Evolutionary conservation across 768 basidiomycete species (phyloP), one percentile per base, ranked within the genome.

Genomic region (Collybiopsis luxurians): DNA sequence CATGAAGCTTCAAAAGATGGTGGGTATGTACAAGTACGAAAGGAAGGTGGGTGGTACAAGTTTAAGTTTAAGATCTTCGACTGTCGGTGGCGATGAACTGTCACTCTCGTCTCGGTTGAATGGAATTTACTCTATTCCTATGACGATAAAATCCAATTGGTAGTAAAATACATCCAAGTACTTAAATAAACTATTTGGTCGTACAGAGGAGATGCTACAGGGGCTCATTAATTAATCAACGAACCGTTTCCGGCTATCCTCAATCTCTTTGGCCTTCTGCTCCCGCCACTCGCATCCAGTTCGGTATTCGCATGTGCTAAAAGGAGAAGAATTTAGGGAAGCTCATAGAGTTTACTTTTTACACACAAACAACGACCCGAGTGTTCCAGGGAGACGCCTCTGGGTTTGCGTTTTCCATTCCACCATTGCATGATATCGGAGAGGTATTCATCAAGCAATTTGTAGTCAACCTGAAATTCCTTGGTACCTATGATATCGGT

Each of bases 251-350:
- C 36, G 24, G 53, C 30, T 19, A 24, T 43, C 53, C 4, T 47
- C 44, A 34, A 59, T 10, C 60, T 83, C 82, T 23, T 59, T 50
- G 17, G 76, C 81, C 63, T 83, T 83, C 56, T 69, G 61, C 23
- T 83, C 84, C 59, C 90, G 76, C 92, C 92, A 95, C 72, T 95
- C 92, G 64, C 92, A 95, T 12, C 82, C 85, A 2, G 78, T 71
- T 30, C 72, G 71, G 65, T 92, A 94, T 70, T 92, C 90, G 64
- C 91, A 94, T 13, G 79, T 75, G 45, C 87, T 88, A 52, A 3
- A 42, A 27, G 5, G 13, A 10, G 11, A 13, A 26, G 24, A 30
- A 56, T 26, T 26, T 34, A 60, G 28, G 46, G n/a, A n/a, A n/a
- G n/a, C n/a, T n/a, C n/a, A n/a, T n/a, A n/a, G n/a, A n/a, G n/a